Percentiles rank a stretch among this genome's conserved stretches.
These are phyloP conservation scores for Phytophthora agathidicida DNA, from an alignment of 352 stramenopile genomes.

Conservation along the genomic window DNA sequence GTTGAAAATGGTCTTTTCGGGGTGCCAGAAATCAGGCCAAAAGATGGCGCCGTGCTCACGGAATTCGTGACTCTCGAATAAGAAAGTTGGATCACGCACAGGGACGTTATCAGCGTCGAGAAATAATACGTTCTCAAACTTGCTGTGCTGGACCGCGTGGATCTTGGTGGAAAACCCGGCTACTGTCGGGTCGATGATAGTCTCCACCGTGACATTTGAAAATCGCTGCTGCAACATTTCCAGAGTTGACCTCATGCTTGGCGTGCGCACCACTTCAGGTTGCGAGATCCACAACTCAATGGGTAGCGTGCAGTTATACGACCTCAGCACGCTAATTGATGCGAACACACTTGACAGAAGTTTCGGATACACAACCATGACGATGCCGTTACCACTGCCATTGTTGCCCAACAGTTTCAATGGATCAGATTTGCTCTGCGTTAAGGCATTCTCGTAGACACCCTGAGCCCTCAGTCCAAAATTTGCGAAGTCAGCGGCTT, in stretches of 20 bases:
- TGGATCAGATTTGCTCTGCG: constrained; percentile 21
- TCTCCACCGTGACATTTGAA: constrained; percentile 46
- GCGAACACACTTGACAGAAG: constrained; percentile 73
- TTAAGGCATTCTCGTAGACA: constrained; percentile 35
- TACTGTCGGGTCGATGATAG: constrained; percentile 52
- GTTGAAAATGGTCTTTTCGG: constrained; percentile 73
- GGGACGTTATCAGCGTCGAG: constrained; percentile 77
- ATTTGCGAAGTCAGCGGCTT: constrained; percentile 69
- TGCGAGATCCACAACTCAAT: constrained; percentile 80
- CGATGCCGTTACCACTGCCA: constrained; percentile 56
- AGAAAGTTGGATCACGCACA: constrained; percentile 64
- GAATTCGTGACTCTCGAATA: constrained; percentile 64
- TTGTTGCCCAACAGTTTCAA: constrained; percentile 30
- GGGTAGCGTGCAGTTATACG: constrained; percentile 54
- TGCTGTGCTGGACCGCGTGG: constrained; percentile 66
- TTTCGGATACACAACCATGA: constrained; percentile 78
- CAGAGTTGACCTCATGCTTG: constrained; percentile 37
- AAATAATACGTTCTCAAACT: constrained; percentile 77
- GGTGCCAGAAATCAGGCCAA: constrained; percentile 84
- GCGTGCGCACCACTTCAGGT: constrained; percentile 42
- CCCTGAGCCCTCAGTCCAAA: constrained; percentile 47
- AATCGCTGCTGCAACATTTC: constrained; percentile 38
- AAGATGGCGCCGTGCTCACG: constrained; percentile 55
- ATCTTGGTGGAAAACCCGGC: constrained; percentile 72
- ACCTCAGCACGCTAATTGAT: constrained; percentile 55